Percentiles rank a stretch among this genome's conserved stretches.
phyloP scores from a whole-genome alignment of 169 alveolate species.

The Cryptosporidium sp. region DNA sequence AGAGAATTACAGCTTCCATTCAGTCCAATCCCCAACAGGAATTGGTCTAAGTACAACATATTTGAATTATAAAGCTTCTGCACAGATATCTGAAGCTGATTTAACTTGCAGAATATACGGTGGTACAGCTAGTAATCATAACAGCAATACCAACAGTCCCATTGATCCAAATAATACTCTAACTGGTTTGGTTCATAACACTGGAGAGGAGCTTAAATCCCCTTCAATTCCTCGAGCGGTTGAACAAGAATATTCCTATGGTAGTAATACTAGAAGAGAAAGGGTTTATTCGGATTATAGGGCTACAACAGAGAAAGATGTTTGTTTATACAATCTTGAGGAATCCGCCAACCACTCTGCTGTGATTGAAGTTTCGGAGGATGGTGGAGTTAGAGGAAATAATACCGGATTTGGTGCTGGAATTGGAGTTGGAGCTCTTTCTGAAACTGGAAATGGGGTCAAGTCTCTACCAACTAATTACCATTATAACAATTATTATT shows the following conservation, averaged over 20 bases:
- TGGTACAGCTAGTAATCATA: background rate
- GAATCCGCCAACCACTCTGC: background rate
- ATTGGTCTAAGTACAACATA: background rate
- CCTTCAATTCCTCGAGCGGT: background rate
- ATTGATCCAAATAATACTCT: background rate
- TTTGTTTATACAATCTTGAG: background rate
- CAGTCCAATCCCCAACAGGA: conserved; percentile 1
- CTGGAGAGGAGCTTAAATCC: background rate
- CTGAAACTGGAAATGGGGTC: background rate
- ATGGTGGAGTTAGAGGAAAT: background rate
- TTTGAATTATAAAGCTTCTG: background rate
- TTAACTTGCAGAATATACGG: background rate
- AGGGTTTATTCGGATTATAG: conserved; percentile 7
- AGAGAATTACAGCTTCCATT: conserved; percentile 8
- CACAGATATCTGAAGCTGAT: background rate
- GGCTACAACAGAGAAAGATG: conserved; percentile 1
- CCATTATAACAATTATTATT: background rate
- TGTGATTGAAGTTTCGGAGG: background rate
- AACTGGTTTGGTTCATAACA: background rate
- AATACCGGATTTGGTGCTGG: background rate
- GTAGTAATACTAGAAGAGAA: background rate
- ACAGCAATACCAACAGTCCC: background rate
- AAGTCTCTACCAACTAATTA: background rate
- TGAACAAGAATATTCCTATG: background rate
- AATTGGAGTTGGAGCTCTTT: background rate